Evolutionary conservation across 768 basidiomycete genomes (phyloP).

Genomic region (Boletellus ananas): DNA sequence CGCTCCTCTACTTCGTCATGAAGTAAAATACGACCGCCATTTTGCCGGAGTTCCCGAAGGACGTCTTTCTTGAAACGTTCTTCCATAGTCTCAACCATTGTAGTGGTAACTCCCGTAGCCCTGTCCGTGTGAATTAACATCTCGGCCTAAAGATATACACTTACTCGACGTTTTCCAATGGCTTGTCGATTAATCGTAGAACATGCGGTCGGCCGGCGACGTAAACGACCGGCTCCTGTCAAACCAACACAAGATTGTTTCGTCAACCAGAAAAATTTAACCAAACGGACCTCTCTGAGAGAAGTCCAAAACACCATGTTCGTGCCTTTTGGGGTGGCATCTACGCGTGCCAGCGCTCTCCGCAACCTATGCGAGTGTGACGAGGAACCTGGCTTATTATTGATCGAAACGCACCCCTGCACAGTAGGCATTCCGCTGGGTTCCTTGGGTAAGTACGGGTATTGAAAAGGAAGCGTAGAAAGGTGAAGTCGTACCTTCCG

Average conservation of each 20-base stretch:
- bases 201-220: constrained; percentile 87
- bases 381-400: neutral
- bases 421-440: constrained; percentile 91
- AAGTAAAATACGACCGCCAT: constrained; percentile 74
- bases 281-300: constrained; percentile 74
- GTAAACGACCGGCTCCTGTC: constrained; percentile 89
- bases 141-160: constrained; percentile 15
- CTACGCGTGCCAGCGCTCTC: constrained; percentile 71
- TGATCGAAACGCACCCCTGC: constrained; percentile 46
- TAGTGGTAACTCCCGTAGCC: constrained; percentile 90
- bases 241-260: neutral
- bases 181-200: constrained; percentile 79
- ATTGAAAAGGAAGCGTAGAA: neutral
- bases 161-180: constrained; percentile 93
- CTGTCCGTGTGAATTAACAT: constrained; percentile 36
- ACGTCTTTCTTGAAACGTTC: constrained; percentile 83
- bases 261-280: neutral
- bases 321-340: constrained; percentile 72
- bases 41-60: constrained; percentile 68
- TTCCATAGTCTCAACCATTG: constrained; percentile 91
- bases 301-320: constrained; percentile 93
- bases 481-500: constrained; percentile 53
- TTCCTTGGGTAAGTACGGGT: constrained; percentile 21
- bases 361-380: constrained; percentile 51
- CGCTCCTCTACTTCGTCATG: constrained; percentile 96